Percentiles rank a stretch among this genome's conserved stretches.
These are phyloP conservation scores for Acacia pycnantha DNA, from an alignment of 331 rosid genomes.

Conservation along the genomic window DNA sequence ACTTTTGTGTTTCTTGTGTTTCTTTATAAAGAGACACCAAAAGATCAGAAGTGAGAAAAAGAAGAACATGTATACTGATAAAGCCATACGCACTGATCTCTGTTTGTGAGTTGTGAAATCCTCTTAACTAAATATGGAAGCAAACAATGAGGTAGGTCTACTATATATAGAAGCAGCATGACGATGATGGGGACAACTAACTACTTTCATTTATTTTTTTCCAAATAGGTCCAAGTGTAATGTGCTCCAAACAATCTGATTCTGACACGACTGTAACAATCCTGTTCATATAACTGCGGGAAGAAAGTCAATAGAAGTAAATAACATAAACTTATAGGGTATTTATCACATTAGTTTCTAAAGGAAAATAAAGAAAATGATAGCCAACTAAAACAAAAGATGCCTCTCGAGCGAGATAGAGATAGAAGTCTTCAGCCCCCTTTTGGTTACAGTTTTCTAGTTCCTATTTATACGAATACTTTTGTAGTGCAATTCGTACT, in stretches of 20 bases:
- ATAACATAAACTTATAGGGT: background rate
- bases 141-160: slow-evolving; percentile 26
- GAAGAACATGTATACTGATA: slow-evolving; percentile 35
- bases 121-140: background rate
- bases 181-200: background rate
- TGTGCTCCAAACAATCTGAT: background rate
- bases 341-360: background rate
- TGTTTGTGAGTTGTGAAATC: background rate
- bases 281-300: background rate
- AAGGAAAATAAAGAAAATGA: background rate
- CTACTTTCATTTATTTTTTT: background rate
- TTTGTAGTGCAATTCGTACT: too few species aligned
- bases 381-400: background rate
- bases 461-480: too few species aligned
- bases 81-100: slow-evolving; percentile 18
- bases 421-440: background rate
- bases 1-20: slow-evolving; percentile 16
- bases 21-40: slow-evolving; percentile 32
- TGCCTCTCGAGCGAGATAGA: background rate
- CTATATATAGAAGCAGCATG: slow-evolving; percentile 46
- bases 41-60: slow-evolving; percentile 38
- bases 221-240: slow-evolving; percentile 11
- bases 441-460: background rate
- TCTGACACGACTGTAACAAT: background rate
- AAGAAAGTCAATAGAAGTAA: background rate